Base-by-base conservation (phyloP, 495 filamentous ascomycete genomes). In the Daldinia decipiens region DNA sequence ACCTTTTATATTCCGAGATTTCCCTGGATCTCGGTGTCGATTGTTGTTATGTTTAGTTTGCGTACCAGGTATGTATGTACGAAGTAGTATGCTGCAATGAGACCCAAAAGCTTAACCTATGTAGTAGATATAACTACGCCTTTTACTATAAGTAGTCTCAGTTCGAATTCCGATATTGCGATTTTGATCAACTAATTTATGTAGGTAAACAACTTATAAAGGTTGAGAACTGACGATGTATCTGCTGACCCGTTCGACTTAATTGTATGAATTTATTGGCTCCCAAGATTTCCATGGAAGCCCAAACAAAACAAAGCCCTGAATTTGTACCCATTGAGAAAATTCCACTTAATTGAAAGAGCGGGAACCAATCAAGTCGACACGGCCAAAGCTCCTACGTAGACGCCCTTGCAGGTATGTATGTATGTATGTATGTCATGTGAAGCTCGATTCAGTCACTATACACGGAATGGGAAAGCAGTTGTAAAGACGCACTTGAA, bases 301-400 rank as follows among this genome's bases (percentile, higher is more conserved):
- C 7, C 38, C 50, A 57, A 43, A 13, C 15, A 51, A 51, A 9
- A 27, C n/a, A 52, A 24, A n/a, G 31, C 34, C 43, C 27, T 47
- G 55, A 54, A 13, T 54, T 70, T 61, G 19, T 15, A 61, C 29
- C 32, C 15, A 27, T 31, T 19, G 50, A 64, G 61, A 70, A 62
- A 71, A 65, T 66, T 55, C 61, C 47, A 58, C 68, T 71, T 62
- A 62, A 47, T 11, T 19, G 2, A 47, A 63, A 39, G 13, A 36
- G 67, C 51, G 68, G 68, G 58, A 71, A 31, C 68, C 68, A 71
- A 71, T 71, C 68, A 67, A 32, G 17, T 59, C 12, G 27, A 5
- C 26, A 17, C 31, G 26, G 19, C 6, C 43, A 9, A 40, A 65
- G 36, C 55, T 55, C 27, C 36, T 50, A 58, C 29, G 53, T 26